These are phyloP conservation scores for Chrysanthemum lavandulifolium DNA, from an alignment of 129 eudicot species.

Conservation along the genomic window DNA sequence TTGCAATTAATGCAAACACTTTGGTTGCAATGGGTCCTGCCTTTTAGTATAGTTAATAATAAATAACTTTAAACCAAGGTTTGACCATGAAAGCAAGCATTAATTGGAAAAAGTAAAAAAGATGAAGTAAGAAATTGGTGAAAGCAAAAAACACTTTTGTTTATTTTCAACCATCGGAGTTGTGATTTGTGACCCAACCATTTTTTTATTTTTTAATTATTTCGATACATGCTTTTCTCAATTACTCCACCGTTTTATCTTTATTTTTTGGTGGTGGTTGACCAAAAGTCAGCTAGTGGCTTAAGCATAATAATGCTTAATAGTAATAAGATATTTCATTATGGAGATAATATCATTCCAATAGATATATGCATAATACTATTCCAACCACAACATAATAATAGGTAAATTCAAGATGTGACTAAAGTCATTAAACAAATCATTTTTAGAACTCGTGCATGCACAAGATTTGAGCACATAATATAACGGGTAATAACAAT, in stretches of 20 bases:
- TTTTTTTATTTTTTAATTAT: not conserved
- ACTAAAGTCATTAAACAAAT: too few relatives aligned
- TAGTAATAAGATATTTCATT: too few relatives aligned
- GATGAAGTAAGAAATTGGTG: not conserved
- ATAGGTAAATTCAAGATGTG: too few relatives aligned
- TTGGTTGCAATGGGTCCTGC: too few relatives aligned
- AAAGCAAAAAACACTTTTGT: not conserved
- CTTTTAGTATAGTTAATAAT: too few relatives aligned
- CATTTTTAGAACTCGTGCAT: too few relatives aligned
- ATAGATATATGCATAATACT: too few relatives aligned
- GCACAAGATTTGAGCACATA: too few relatives aligned
- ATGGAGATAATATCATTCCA: too few relatives aligned
- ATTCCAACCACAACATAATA: too few relatives aligned
- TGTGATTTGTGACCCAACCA: not conserved
- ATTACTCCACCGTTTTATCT: not conserved
- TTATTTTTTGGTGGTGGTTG: constrained; percentile 1
- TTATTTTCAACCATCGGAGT: not conserved
- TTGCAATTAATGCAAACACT: too few relatives aligned
- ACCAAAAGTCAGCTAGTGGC: not conserved
- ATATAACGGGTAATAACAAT: too few relatives aligned
- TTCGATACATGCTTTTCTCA: constrained; percentile 1
- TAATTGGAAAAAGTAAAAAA: not conserved
- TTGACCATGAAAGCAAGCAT: not conserved
- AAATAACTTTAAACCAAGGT: not conserved
- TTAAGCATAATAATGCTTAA: not conserved